phyloP scores from a whole-genome alignment of 805 yeast species.

The Yarrowia divulgata region DNA sequence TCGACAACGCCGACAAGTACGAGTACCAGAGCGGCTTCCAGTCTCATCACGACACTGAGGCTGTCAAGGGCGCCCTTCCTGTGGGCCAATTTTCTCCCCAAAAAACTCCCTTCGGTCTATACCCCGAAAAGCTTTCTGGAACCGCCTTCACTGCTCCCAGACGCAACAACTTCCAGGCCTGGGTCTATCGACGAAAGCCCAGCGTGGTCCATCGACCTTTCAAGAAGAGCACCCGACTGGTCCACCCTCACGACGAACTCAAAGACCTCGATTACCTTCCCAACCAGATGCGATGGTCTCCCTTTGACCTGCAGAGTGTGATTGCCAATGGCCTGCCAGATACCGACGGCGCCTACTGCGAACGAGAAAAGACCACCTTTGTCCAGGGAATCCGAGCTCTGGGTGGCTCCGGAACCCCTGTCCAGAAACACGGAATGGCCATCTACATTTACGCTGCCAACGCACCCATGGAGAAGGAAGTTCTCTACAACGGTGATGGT shows the following conservation, averaged over 20 bases:
- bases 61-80: slow-evolving; percentile 45
- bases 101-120: slow-evolving; percentile 45
- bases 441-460: slow-evolving; percentile 45
- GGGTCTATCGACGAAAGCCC: slow-evolving; percentile 47
- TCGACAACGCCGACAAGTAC: slow-evolving; percentile 43
- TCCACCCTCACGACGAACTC: slow-evolving; percentile 23
- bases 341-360: slow-evolving; percentile 2
- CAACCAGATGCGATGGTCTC: slow-evolving; percentile 46
- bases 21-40: slow-evolving; percentile 44
- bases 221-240: slow-evolving; percentile 30
- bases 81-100: slow-evolving; percentile 47
- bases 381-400: slow-evolving; percentile 44
- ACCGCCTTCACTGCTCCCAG: slow-evolving; percentile 49
- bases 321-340: slow-evolving; percentile 9
- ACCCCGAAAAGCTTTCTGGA: slow-evolving; percentile 48
- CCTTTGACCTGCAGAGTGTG: slow-evolving; percentile 42
- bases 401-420: slow-evolving; percentile 46
- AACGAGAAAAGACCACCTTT: slow-evolving; percentile 41
- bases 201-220: slow-evolving; percentile 44
- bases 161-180: slow-evolving; percentile 45
- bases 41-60: slow-evolving; percentile 47
- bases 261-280: slow-evolving; percentile 43
- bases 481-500: slow-evolving; percentile 46
- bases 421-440: slow-evolving; percentile 44
- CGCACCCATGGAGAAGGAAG: slow-evolving; percentile 45